A percentile compares a stretch with the other conserved stretches of the same genome.
phyloP scores from a whole-genome alignment of 768 basidiomycete species.

The Phlegmacium glaucopus region DNA sequence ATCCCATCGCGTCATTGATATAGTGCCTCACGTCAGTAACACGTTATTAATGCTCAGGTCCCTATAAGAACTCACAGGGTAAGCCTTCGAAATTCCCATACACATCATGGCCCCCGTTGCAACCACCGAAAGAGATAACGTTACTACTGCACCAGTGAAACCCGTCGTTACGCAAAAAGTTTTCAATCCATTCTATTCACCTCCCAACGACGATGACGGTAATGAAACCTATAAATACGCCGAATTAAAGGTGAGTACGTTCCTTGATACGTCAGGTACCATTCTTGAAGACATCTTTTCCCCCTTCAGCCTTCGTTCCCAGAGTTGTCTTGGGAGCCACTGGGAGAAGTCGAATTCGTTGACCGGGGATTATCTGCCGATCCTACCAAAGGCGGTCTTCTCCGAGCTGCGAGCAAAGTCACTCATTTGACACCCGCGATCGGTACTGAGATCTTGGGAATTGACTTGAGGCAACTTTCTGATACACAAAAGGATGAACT shows the following conservation, averaged over 20 bases:
- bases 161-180: constrained; percentile 20
- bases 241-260: constrained; percentile 50
- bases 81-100: not conserved
- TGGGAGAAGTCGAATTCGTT: constrained; percentile 51
- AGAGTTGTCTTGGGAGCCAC: constrained; percentile 59
- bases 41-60: constrained; percentile 18
- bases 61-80: no score
- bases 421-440: constrained; percentile 67
- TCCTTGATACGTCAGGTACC: not conserved
- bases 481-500: constrained; percentile 75
- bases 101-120: constrained; percentile 49
- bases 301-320: constrained; percentile 58
- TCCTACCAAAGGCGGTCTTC: constrained; percentile 60
- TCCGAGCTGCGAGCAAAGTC: constrained; percentile 64
- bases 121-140: constrained; percentile 29
- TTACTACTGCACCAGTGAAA: constrained; percentile 10
- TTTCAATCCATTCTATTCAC: constrained; percentile 70
- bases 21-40: constrained; percentile 15
- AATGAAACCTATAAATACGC: constrained; percentile 52
- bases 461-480: constrained; percentile 70
- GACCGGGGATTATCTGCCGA: constrained; percentile 72
- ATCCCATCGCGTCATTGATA: constrained; percentile 2
- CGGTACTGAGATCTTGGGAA: constrained; percentile 70
- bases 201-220: constrained; percentile 46
- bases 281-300: not conserved